These are phyloP conservation scores for Artemisia tridentata DNA, from an alignment of 129 eudicot species.

Conservation along the genomic window DNA sequence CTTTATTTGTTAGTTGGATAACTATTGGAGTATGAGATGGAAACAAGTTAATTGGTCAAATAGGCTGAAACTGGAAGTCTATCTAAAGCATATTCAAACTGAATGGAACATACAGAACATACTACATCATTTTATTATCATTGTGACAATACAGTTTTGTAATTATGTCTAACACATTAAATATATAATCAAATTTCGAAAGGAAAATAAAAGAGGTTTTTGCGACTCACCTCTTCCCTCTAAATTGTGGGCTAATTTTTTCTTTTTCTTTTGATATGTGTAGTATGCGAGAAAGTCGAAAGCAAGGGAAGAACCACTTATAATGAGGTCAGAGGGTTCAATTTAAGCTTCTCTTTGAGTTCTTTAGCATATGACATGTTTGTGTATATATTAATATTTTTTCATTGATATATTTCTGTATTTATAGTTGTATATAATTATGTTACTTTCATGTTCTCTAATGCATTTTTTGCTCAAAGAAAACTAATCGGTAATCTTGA, in stretches of 20 bases:
- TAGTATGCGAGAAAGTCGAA: conserved; percentile 82
- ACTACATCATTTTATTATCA: not conserved
- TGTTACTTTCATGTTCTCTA: not conserved
- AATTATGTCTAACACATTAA: conserved; percentile 2
- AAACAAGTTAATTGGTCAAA: not conserved
- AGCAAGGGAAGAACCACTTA: conserved; percentile 90
- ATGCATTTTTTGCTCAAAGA: conserved; percentile 6
- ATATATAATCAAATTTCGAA: not conserved
- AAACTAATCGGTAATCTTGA: not conserved
- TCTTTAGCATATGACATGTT: not conserved
- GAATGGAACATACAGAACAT: not conserved
- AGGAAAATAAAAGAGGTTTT: not conserved
- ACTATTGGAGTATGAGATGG: not conserved
- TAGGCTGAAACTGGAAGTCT: too few relatives aligned
- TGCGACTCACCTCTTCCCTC: not conserved
- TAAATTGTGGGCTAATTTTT: conserved; percentile 5
- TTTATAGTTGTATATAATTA: too few relatives aligned
- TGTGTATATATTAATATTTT: not conserved
- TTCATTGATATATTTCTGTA: not conserved
- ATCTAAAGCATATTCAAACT: too few relatives aligned
- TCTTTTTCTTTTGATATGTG: conserved; percentile 16
- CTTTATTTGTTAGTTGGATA: not conserved
- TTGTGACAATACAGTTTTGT: not conserved
- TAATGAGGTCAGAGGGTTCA: conserved; percentile 62
- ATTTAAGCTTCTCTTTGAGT: conserved; percentile 19